phyloP scores from a whole-genome alignment of 805 yeast species.

The Nakazawaea peltata region DNA sequence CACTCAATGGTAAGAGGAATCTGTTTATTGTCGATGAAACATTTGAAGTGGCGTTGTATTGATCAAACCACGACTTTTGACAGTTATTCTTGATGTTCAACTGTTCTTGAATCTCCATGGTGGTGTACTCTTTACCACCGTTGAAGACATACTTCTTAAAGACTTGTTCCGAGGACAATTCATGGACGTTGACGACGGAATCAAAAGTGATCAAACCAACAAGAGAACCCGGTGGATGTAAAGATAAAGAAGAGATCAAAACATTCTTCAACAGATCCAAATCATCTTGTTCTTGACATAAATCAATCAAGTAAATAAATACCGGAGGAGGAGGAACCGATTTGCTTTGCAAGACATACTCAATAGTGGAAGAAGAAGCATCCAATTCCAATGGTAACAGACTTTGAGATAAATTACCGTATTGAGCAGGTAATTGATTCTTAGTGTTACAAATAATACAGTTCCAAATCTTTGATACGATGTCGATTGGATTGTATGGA shows the following conservation, averaged over 20 bases:
- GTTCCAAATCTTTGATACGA: conserved; percentile 69
- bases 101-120: conserved; percentile 26
- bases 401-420: conserved; percentile 66
- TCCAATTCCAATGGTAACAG: conserved; percentile 77
- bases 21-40: conserved; percentile 30
- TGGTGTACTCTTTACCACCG: conserved; percentile 75
- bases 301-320: conserved; percentile 77
- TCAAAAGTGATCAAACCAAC: conserved; percentile 87
- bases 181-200: conserved; percentile 86
- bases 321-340: conserved; percentile 71
- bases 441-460: conserved; percentile 79
- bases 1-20: conserved; percentile 26
- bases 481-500: conserved; percentile 78
- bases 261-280: conserved; percentile 77
- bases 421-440: conserved; percentile 77
- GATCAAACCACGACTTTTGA: conserved; percentile 27
- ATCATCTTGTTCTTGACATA: conserved; percentile 86
- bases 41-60: conserved; percentile 26
- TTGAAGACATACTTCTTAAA: conserved; percentile 77
- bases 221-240: conserved; percentile 84
- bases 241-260: conserved; percentile 61
- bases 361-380: conserved; percentile 66
- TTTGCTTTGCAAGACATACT: conserved; percentile 66
- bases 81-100: conserved; percentile 27
- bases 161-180: conserved; percentile 60